phyloP scores from a whole-genome alignment of 768 basidiomycete genomes.

The Hygrophoropsis aurantiaca region DNA sequence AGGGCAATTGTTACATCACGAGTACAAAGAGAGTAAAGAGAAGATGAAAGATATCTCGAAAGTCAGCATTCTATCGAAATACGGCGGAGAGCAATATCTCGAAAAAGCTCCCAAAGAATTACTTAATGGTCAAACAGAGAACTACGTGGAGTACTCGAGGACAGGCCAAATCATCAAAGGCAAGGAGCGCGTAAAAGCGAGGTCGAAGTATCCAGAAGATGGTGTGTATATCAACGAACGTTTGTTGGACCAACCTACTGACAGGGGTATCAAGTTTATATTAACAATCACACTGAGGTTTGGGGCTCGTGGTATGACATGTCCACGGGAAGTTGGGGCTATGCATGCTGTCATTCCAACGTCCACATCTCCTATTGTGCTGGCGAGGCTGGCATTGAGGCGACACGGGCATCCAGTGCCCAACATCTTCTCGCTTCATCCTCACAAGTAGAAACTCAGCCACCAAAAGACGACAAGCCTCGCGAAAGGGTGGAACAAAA shows the following conservation, averaged over 20 bases:
- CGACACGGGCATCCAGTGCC: conserved; percentile 73
- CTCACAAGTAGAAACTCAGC: conserved; percentile 25
- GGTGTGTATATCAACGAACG: conserved; percentile 48
- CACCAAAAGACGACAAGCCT: conserved; percentile 25
- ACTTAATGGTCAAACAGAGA: conserved; percentile 92
- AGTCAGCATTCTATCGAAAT: conserved; percentile 86
- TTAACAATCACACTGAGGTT: conserved; percentile 93
- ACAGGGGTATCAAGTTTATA: conserved; percentile 53
- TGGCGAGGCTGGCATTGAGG: conserved; percentile 80
- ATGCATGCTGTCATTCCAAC: conserved; percentile 88
- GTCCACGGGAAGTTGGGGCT: conserved; percentile 80
- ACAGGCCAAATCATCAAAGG: conserved; percentile 91
- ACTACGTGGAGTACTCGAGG: conserved; percentile 96
- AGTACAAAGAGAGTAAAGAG: conserved; percentile 92
- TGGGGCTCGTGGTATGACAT: conserved; percentile 96
- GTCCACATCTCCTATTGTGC: conserved; percentile 90
- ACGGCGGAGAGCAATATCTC: conserved; percentile 93
- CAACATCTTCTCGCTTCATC: conserved; percentile 58
- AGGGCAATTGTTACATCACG: conserved; percentile 86
- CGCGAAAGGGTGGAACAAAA: conserved; percentile 58
- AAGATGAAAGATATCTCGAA: conserved; percentile 85
- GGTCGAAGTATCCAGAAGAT: conserved; percentile 96
- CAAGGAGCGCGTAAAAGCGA: conserved; percentile 80
- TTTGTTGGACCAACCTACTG: conserved; percentile 7
- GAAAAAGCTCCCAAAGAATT: conserved; percentile 89